Conservation (phyloP, 129 eudicot species). For the Helianthus tuberosus region DNA sequence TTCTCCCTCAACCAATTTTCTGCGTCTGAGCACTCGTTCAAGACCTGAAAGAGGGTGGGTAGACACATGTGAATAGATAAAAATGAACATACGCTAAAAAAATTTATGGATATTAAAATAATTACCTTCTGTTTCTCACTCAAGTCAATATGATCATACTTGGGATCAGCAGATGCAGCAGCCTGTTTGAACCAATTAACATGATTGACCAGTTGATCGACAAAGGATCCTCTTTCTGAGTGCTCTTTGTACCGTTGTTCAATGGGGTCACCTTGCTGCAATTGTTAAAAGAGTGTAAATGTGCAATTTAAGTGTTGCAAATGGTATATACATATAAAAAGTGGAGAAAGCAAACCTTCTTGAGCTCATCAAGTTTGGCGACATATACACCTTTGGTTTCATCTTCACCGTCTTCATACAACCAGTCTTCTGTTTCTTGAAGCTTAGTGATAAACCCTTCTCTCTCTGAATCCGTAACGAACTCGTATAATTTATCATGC, state of each 20-base stretch:
- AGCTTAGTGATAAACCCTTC: conserved; percentile 65
- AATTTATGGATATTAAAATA: not conserved
- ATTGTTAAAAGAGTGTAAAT: not conserved
- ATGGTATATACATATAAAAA: not conserved
- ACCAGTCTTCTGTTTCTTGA: conserved; percentile 94
- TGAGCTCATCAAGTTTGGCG: conserved; percentile 92
- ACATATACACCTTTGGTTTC: conserved; percentile 91
- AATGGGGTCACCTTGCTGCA: conserved; percentile 85
- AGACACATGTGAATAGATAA: not conserved
- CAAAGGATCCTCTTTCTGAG: conserved; percentile 61
- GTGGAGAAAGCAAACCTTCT: conserved; percentile 50
- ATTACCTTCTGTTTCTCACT: conserved; percentile 81
- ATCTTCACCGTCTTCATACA: conserved; percentile 98
- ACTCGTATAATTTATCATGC: conserved; percentile 69
- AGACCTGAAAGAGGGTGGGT: conserved; percentile 39
- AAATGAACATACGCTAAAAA: not conserved
- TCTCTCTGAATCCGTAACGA: conserved; percentile 69
- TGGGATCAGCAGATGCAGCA: conserved; percentile 70
- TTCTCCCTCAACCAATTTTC: conserved; percentile 92
- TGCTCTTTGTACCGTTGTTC: conserved; percentile 82
- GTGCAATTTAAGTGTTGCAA: not conserved
- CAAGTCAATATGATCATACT: conserved; percentile 81
- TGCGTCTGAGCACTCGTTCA: conserved; percentile 82
- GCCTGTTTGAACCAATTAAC: conserved; percentile 80
- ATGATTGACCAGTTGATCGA: conserved; percentile 54